These are phyloP conservation scores for Pelargonium nanum DNA, from an alignment of 345 rosid species.

Conservation along the genomic window DNA sequence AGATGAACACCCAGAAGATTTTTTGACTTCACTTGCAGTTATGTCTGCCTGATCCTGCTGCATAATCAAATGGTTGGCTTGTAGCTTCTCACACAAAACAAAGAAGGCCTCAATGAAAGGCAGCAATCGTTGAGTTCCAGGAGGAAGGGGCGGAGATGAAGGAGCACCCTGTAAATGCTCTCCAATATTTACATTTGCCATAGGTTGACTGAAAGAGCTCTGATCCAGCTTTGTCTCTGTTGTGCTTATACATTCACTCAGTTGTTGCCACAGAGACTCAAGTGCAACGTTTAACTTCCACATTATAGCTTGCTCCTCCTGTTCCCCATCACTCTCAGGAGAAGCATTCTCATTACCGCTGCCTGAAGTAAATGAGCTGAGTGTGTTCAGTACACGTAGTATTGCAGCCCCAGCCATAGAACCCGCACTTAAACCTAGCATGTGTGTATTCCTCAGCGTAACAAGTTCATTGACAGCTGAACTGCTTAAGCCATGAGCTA, in stretches of 20 bases:
- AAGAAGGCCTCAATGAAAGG: slow-evolving; percentile 96
- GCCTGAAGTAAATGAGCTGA: slow-evolving; percentile 52
- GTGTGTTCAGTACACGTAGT: slow-evolving; percentile 77
- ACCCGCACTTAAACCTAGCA: slow-evolving; percentile 77
- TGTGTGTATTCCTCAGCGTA: slow-evolving; percentile 58
- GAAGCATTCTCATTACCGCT: slow-evolving; percentile 28
- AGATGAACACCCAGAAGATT: slow-evolving; percentile 50
- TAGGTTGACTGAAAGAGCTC: slow-evolving; percentile 29
- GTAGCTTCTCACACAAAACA: slow-evolving; percentile 85
- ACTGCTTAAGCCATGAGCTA: slow-evolving; percentile 68
- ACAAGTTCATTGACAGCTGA: slow-evolving; percentile 75
- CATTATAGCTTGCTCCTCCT: slow-evolving; percentile 65
- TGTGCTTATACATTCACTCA: slow-evolving; percentile 78
- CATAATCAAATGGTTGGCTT: slow-evolving; percentile 34
- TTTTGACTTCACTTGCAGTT: slow-evolving; percentile 78
- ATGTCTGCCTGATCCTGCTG: slow-evolving; percentile 64
- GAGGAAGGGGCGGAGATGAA: slow-evolving; percentile 58
- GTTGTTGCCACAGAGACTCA: slow-evolving; percentile 84
- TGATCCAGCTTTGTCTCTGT: slow-evolving; percentile 80
- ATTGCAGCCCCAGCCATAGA: slow-evolving; percentile 93
- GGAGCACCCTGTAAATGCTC: slow-evolving; percentile 59
- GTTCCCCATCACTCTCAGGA: slow-evolving; percentile 34
- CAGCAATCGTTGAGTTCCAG: slow-evolving; percentile 89
- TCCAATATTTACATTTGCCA: slow-evolving; percentile 36
- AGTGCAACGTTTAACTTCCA: slow-evolving; percentile 61